These are phyloP conservation scores for Calonectria pauciramosa DNA, from an alignment of 2,329 filamentous ascomycete genomes.

Conservation along the genomic window DNA sequence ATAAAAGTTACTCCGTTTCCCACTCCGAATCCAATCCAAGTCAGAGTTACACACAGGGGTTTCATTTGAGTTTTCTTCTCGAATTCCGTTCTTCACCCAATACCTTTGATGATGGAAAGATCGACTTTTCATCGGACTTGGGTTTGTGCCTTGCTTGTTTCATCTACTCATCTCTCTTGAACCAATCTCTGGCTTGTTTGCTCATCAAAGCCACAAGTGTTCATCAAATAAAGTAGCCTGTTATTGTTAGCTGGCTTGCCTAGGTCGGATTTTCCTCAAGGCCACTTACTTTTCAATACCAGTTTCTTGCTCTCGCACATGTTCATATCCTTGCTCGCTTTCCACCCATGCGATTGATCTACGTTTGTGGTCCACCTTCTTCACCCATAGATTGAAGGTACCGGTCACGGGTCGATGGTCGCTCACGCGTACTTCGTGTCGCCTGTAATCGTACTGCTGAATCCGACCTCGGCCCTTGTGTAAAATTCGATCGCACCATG, in stretches of 20 bases:
- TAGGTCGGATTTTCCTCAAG: too few relatives aligned
- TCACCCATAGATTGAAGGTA: constrained; percentile 84
- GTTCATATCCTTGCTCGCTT: constrained; percentile 81
- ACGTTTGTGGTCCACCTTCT: constrained; percentile 79
- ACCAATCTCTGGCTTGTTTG: constrained; percentile 64
- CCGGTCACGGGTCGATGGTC: constrained; percentile 96
- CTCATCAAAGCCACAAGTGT: constrained; percentile 67
- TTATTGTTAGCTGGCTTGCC: constrained; percentile 37
- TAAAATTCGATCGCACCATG: constrained; percentile 96
- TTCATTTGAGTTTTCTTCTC: not conserved
- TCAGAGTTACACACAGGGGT: not conserved
- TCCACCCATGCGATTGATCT: constrained; percentile 78
- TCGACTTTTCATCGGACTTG: constrained; percentile 23
- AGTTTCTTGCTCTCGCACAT: constrained; percentile 76
- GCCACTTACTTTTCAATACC: constrained; percentile 81
- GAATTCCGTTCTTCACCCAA: not conserved
- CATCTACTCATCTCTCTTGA: constrained; percentile 54
- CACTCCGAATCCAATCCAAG: constrained; percentile 19
- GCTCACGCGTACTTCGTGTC: constrained; percentile 91
- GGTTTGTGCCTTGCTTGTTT: constrained; percentile 42
- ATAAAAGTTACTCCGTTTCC: not conserved
- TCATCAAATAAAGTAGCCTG: constrained; percentile 66
- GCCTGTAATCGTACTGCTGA: constrained; percentile 87
- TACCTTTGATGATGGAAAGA: constrained; percentile 29
- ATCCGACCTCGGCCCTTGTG: constrained; percentile 86